These are phyloP conservation scores for Aureoboletus auriporus DNA, from an alignment of 768 basidiomycete species.

Conservation along the genomic window DNA sequence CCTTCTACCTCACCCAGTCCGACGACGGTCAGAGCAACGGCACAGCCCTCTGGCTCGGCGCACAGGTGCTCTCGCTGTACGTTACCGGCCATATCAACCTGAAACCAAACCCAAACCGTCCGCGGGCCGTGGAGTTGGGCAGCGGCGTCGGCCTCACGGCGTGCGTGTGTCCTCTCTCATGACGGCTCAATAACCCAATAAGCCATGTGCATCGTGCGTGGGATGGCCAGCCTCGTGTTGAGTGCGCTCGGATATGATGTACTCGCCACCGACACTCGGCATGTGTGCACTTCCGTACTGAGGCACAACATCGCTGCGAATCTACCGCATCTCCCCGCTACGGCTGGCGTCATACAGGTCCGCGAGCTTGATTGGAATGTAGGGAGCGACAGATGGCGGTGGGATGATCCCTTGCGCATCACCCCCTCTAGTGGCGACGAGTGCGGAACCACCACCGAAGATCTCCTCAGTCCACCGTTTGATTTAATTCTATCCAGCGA, in stretches of 20 bases:
- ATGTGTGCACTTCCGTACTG: slow-evolving; percentile 63
- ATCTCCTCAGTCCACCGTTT: slow-evolving; percentile 50
- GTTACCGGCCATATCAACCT: slow-evolving; percentile 33
- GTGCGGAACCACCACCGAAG: slow-evolving; percentile 1
- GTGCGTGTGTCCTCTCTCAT: slow-evolving; percentile 39
- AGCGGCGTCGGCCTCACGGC: slow-evolving; percentile 79
- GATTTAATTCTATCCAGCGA: slow-evolving; percentile 82
- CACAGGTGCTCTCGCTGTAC: slow-evolving; percentile 68
- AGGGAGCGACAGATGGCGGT: slow-evolving; percentile 50
- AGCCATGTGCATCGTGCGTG: not conserved
- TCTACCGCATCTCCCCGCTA: slow-evolving; percentile 20
- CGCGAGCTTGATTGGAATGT: slow-evolving; percentile 71
- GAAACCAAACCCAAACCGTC: slow-evolving; percentile 15
- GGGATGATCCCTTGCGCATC: slow-evolving; percentile 38
- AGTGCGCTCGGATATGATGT: slow-evolving; percentile 70
- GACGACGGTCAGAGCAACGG: slow-evolving; percentile 69
- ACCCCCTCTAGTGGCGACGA: slow-evolving; percentile 29
- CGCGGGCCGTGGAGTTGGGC: slow-evolving; percentile 69
- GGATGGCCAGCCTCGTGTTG: slow-evolving; percentile 43
- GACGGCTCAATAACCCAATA: not conserved
- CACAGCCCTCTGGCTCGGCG: slow-evolving; percentile 81
- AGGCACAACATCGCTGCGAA: slow-evolving; percentile 57
- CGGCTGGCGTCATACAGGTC: slow-evolving; percentile 49
- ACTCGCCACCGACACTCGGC: slow-evolving; percentile 68
- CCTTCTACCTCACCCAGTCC: slow-evolving; percentile 52